Evolutionary conservation across 208 protist genomes (phyloP).

Genomic region (Leishmania amazonensis): DNA sequence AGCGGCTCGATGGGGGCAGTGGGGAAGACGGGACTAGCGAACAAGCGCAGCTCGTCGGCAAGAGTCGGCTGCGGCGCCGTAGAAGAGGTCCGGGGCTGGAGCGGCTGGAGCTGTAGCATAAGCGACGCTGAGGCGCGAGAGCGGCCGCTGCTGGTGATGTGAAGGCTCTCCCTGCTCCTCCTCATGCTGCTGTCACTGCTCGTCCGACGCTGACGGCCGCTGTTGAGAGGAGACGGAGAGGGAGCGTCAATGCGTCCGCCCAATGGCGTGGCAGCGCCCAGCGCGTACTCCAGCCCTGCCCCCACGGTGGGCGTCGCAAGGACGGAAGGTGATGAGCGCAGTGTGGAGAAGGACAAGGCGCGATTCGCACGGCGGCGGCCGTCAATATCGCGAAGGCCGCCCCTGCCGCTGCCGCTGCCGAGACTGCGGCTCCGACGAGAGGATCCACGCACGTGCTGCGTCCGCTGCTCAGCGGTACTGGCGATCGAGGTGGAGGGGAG

Average conservation of each 20-base stretch:
- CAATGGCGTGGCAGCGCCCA: not conserved
- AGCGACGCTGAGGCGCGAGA: not conserved
- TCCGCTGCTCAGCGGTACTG: not conserved
- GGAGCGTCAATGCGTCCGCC: not conserved
- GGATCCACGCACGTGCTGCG: not conserved
- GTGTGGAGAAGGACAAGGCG: constrained; percentile 22
- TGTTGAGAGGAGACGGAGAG: constrained; percentile 10
- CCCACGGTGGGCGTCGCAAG: not conserved
- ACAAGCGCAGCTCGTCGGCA: constrained; percentile 27
- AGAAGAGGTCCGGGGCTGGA: not conserved
- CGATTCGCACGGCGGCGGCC: not conserved
- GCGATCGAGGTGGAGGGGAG: not conserved
- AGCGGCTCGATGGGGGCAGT: not conserved
- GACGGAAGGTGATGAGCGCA: constrained; percentile 18
- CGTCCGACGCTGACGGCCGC: constrained; percentile 2
- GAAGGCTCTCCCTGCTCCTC: not conserved
- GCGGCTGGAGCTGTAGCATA: not conserved
- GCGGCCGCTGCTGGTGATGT: not conserved
- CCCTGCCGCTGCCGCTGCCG: constrained; percentile 1
- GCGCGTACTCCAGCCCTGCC: constrained; percentile 2
- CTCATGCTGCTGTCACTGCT: not conserved
- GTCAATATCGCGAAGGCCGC: not conserved
- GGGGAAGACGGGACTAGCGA: constrained; percentile 17
- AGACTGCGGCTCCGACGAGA: constrained; percentile 14
- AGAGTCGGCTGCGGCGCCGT: constrained; percentile 9